Evolutionary conservation across 2,329 filamentous ascomycete species (phyloP).

Genomic region (Pseudocercospora eumusae): DNA sequence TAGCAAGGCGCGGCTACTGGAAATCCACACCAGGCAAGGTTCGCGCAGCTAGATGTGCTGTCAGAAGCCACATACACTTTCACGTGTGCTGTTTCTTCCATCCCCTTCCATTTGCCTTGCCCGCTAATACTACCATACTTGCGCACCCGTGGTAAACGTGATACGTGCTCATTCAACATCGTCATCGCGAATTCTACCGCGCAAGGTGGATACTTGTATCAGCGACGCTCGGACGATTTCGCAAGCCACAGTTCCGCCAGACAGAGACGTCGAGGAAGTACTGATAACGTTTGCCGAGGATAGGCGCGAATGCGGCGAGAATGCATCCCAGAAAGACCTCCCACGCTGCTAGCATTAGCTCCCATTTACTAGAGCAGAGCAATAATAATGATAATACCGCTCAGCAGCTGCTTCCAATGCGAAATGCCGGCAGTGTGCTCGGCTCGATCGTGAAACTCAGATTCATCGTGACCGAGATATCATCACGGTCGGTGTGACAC

Average conservation of each 20-base stretch:
- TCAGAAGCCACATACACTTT: constrained; percentile 6
- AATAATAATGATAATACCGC: no score
- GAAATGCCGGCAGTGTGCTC: constrained; percentile 22
- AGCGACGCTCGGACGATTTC: constrained; percentile 1
- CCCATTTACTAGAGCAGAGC: no score
- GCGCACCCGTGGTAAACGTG: not conserved
- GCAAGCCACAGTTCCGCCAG: not conserved
- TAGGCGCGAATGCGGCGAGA: constrained; percentile 1
- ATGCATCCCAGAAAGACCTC: not conserved
- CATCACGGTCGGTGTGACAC: constrained; percentile 1
- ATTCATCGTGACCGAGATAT: not conserved
- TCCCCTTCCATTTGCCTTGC: not conserved
- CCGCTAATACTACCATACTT: not conserved
- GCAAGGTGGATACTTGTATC: not conserved
- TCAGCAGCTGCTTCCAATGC: not conserved
- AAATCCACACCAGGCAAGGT: not conserved
- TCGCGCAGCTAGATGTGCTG: not conserved
- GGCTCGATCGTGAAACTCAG: constrained; percentile 11
- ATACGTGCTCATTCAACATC: constrained; percentile 1
- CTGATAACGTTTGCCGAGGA: constrained; percentile 11
- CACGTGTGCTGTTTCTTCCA: constrained; percentile 6
- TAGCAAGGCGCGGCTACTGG: constrained; percentile 10
- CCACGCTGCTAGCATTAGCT: not conserved
- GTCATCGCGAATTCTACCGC: constrained; percentile 1
- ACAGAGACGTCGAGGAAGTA: not conserved